Evolutionary conservation across 192 early-diverging fungal species (phyloP).

Genomic region (Dissophora ornata): DNA sequence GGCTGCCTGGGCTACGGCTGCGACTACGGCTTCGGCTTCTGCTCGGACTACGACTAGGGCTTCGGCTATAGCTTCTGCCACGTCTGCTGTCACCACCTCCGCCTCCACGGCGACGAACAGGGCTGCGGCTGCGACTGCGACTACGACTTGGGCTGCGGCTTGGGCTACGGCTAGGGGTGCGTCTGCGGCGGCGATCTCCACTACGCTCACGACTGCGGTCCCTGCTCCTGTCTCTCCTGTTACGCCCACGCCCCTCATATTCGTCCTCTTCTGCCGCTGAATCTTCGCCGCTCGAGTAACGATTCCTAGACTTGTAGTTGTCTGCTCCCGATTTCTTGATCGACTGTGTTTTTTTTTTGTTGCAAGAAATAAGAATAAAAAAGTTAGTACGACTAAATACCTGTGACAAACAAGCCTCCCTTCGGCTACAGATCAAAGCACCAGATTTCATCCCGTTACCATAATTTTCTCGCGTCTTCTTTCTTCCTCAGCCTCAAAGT

Average conservation of each 20-base stretch:
- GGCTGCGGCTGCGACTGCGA: conserved; percentile 39
- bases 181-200: conserved; percentile 21
- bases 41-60: conserved; percentile 33
- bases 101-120: conserved; percentile 21
- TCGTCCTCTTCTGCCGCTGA: conserved; percentile 70
- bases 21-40: conserved; percentile 26
- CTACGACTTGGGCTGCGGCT: conserved; percentile 45
- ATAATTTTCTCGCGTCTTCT: conserved; percentile 48
- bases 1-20: conserved; percentile 22
- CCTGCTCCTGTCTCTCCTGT: conserved; percentile 43
- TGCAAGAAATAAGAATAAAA: too few relatives aligned
- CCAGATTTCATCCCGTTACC: conserved; percentile 16
- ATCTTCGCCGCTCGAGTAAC: conserved; percentile 57
- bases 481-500: conserved; percentile 55
- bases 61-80: conserved; percentile 21
- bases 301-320: conserved; percentile 47
- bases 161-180: conserved; percentile 14
- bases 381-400: too few relatives aligned
- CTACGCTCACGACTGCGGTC: conserved; percentile 35
- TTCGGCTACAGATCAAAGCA: too few relatives aligned
- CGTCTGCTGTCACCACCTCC: conserved; percentile 44
- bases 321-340: conserved; percentile 52
- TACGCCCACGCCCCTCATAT: conserved; percentile 55
- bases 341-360: conserved; percentile 29
- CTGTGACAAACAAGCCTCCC: too few relatives aligned